Conservation (phyloP, 306 rosid species). For the Prunus mongolica region DNA sequence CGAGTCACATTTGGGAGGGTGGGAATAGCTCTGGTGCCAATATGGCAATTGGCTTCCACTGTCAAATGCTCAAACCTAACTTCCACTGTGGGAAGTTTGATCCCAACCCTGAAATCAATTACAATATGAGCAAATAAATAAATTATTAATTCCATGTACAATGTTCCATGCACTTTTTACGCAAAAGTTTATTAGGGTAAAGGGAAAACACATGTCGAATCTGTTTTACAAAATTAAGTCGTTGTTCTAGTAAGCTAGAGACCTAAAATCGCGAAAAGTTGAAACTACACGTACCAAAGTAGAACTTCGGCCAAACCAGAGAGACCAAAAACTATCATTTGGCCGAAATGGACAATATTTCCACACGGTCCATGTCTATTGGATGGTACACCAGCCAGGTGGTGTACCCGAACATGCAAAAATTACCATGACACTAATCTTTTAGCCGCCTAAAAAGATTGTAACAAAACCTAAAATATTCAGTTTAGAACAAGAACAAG, state of each 20-base stretch:
- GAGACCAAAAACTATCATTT: no score
- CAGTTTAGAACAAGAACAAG: no score
- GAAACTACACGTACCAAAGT: background rate
- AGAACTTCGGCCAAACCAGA: background rate
- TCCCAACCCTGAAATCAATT: slow-evolving; percentile 67
- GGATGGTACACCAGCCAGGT: no score
- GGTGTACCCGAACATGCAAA: no score
- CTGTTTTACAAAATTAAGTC: background rate
- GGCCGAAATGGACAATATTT: no score
- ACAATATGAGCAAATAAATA: background rate
- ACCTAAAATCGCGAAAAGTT: no score
- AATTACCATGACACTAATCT: no score
- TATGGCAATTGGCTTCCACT: slow-evolving; percentile 61
- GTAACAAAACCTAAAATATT: no score
- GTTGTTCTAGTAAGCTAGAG: background rate
- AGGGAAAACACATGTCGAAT: no score
- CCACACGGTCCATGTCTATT: no score
- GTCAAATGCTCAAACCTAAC: slow-evolving; percentile 73
- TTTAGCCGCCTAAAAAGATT: no score
- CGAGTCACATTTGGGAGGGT: slow-evolving; percentile 59
- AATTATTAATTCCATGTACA: background rate
- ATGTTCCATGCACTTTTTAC: background rate
- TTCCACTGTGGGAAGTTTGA: slow-evolving; percentile 77
- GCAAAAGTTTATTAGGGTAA: no score
- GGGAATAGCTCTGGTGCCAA: slow-evolving; percentile 85